Evolutionary conservation across 768 basidiomycete genomes (phyloP).

Genomic region (Kwoniella heveanensis): DNA sequence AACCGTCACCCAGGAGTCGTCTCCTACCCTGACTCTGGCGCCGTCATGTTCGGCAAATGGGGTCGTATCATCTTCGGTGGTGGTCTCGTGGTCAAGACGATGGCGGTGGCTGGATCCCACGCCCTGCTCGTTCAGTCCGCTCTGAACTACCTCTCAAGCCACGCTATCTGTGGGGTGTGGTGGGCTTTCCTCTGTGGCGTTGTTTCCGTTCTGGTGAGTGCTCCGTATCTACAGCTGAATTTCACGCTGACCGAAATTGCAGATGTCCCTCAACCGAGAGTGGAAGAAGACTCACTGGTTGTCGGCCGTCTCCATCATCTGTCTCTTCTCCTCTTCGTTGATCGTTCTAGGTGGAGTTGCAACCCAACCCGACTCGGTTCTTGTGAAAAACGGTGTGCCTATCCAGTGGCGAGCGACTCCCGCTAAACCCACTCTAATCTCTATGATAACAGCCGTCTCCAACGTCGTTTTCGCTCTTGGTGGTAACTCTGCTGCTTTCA

Average conservation of each 20-base stretch:
- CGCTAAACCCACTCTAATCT: constrained; percentile 18
- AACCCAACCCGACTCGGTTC: constrained; percentile 8
- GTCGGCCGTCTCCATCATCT: no score
- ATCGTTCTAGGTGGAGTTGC: constrained; percentile 31
- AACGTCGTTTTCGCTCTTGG: constrained; percentile 34
- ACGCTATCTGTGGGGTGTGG: constrained; percentile 29
- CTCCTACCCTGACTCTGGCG: constrained; percentile 25
- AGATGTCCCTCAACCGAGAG: no score
- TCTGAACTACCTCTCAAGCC: constrained; percentile 9
- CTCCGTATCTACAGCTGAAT: no score
- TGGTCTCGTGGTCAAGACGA: constrained; percentile 22
- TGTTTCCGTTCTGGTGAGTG: no score
- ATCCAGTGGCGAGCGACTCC: constrained; percentile 28
- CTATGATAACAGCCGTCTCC: constrained; percentile 30
- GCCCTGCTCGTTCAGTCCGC: constrained; percentile 27
- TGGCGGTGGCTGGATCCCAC: constrained; percentile 24
- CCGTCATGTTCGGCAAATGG: constrained; percentile 27
- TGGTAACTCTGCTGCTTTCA: constrained; percentile 28
- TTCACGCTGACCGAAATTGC: no score
- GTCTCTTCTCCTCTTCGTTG: no score
- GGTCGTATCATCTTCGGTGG: constrained; percentile 19
- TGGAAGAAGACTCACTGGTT: no score
- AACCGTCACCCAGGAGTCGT: constrained; percentile 26
- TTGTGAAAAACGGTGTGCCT: constrained; percentile 25
- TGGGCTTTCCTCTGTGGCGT: constrained; percentile 26